Conservation (phyloP, 1,139 yeast genomes). For the Geotrichum europaeum region DNA sequence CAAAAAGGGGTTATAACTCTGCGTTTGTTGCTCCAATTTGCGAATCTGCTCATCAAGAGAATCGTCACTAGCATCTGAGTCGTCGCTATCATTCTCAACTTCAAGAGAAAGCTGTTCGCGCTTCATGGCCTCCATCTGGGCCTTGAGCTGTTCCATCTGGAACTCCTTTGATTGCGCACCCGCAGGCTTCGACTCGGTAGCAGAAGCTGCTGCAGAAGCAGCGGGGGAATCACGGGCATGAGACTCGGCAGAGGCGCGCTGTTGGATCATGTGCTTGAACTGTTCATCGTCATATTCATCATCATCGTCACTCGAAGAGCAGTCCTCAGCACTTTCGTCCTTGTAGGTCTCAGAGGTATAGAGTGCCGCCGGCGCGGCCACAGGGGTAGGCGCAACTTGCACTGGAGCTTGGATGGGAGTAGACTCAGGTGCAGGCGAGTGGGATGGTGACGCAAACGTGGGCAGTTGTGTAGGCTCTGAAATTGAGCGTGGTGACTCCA, state of each 20-base stretch:
- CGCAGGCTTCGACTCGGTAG: constrained; percentile 16
- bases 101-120: constrained; percentile 35
- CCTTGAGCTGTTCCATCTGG: constrained; percentile 50
- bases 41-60: constrained; percentile 9
- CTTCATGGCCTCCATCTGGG: constrained; percentile 56
- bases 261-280: constrained; percentile 43
- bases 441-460: constrained; percentile 7
- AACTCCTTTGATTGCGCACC: constrained; percentile 2
- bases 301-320: constrained; percentile 34
- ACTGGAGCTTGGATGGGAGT: background rate
- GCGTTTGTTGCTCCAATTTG: constrained; percentile 1
- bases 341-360: background rate
- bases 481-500: constrained; percentile 14
- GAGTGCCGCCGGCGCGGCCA: background rate
- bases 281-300: constrained; percentile 40
- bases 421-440: constrained; percentile 10
- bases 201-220: constrained; percentile 14
- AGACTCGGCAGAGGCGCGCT: constrained; percentile 38
- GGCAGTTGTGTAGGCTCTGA: constrained; percentile 6
- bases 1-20: constrained; percentile 39
- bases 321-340: constrained; percentile 27
- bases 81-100: constrained; percentile 26
- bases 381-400: constrained; percentile 8
- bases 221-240: constrained; percentile 16
- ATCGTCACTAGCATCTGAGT: constrained; percentile 25